Evolutionary conservation across 1,284 basidiomycete genomes (phyloP).

Genomic region (Tylopilus sp.): DNA sequence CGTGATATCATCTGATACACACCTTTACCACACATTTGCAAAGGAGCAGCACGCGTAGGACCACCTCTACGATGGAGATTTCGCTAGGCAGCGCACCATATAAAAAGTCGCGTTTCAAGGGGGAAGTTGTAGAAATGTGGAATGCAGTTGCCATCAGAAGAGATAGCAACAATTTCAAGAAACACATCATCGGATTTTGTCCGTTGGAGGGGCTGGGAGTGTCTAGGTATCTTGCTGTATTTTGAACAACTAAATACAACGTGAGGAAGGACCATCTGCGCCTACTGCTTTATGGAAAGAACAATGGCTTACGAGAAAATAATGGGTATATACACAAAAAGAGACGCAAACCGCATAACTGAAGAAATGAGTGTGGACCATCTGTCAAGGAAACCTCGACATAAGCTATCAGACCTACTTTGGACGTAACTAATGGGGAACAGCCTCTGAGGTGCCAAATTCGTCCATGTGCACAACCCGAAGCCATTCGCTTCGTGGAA

Average conservation of each 20-base stretch:
- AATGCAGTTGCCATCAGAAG: not conserved
- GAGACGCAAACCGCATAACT: no score
- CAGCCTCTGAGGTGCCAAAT: not conserved
- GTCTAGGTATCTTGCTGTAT: not conserved
- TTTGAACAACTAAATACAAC: no score
- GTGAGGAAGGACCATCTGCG: no score
- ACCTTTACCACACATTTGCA: not conserved
- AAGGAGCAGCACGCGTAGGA: not conserved
- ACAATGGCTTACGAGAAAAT: no score
- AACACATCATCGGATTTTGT: not conserved
- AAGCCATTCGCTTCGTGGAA: constrained; percentile 9
- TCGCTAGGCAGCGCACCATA: not conserved
- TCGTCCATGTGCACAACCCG: constrained; percentile 1
- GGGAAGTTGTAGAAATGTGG: constrained; percentile 1
- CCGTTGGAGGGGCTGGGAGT: not conserved
- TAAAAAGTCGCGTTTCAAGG: not conserved
- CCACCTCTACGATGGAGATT: not conserved
- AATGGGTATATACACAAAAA: no score
- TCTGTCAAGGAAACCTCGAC: no score
- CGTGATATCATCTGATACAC: not conserved
- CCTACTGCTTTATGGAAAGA: no score
- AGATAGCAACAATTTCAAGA: constrained; percentile 1
- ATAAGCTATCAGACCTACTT: no score
- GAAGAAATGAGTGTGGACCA: no score
- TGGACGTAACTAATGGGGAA: not conserved